phyloP scores from a whole-genome alignment of 495 filamentous ascomycete species.

The Aeminium ludgeri region DNA sequence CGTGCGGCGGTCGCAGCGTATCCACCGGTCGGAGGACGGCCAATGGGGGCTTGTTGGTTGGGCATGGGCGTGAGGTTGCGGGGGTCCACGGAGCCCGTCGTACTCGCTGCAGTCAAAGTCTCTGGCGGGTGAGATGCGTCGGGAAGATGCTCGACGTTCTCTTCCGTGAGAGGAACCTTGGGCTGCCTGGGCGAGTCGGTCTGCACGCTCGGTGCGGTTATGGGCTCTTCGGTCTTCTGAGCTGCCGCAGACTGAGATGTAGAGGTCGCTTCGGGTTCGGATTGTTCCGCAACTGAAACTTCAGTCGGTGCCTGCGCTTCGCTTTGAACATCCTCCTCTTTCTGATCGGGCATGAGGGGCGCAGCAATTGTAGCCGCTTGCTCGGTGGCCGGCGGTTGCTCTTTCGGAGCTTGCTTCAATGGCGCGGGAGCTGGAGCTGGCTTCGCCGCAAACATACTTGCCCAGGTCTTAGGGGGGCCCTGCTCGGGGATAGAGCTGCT shows the following conservation, averaged over 20 bases:
- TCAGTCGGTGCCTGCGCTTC: too few species aligned
- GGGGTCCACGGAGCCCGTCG: constrained; percentile 67
- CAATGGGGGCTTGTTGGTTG: constrained; percentile 40
- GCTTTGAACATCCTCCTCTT: too few species aligned
- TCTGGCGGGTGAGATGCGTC: constrained; percentile 59
- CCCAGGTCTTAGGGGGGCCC: constrained; percentile 43
- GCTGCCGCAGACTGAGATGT: constrained; percentile 1
- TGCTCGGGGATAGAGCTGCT: constrained; percentile 30
- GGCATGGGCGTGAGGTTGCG: constrained; percentile 42
- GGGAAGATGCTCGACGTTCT: constrained; percentile 75
- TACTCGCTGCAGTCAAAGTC: constrained; percentile 79
- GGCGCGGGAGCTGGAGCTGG: constrained; percentile 19
- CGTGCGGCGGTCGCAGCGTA: constrained; percentile 63
- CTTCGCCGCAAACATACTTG: constrained; percentile 41
- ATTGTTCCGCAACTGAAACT: neutral
- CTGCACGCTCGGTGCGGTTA: constrained; percentile 21
- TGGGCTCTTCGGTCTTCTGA: constrained; percentile 8
- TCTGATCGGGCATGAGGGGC: too few species aligned
- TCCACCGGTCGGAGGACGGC: constrained; percentile 44
- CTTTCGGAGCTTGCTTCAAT: constrained; percentile 20
- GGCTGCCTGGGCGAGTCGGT: constrained; percentile 26
- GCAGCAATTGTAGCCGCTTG: constrained; percentile 5
- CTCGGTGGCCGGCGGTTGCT: constrained; percentile 13
- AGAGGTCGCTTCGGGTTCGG: neutral
- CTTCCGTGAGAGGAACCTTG: constrained; percentile 75